Percentiles rank a stretch among this genome's conserved stretches.
These are phyloP conservation scores for Dalbergia cultrata DNA, from an alignment of 306 rosid species.

Conservation along the genomic window DNA sequence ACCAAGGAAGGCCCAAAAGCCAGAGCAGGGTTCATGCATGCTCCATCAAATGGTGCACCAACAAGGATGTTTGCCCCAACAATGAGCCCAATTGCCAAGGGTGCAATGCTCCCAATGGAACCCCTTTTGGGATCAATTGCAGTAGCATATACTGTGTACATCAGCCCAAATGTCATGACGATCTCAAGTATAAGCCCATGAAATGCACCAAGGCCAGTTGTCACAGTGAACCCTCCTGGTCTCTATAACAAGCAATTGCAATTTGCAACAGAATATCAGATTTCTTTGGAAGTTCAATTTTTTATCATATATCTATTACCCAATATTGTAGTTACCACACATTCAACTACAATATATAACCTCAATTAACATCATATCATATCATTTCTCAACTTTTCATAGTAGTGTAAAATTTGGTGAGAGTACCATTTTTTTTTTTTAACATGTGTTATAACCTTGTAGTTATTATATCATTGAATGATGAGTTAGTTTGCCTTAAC, in stretches of 20 bases:
- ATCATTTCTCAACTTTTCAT: not conserved
- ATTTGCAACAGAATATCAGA: slow-evolving; percentile 1
- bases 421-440: not conserved
- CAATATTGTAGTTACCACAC: slow-evolving; percentile 1
- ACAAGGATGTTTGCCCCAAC: slow-evolving; percentile 89
- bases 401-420: not conserved
- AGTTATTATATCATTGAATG: too few species aligned
- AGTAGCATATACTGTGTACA: slow-evolving; percentile 83
- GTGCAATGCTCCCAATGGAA: slow-evolving; percentile 65
- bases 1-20: slow-evolving; percentile 95
- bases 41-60: slow-evolving; percentile 96
- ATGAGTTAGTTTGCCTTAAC: too few species aligned
- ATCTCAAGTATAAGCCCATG: slow-evolving; percentile 80
- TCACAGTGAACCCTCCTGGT: slow-evolving; percentile 69
- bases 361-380: not conserved
- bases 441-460: not conserved
- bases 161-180: slow-evolving; percentile 79
- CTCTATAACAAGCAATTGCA: slow-evolving; percentile 56
- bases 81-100: slow-evolving; percentile 81
- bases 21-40: slow-evolving; percentile 93
- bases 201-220: slow-evolving; percentile 59
- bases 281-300: not conserved
- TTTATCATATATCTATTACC: not conserved
- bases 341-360: not conserved
- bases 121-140: slow-evolving; percentile 97